A percentile compares a stretch with the other conserved stretches of the same genome.
phyloP scores from a whole-genome alignment of 345 rosid species.

The Corchorus capsularis region DNA sequence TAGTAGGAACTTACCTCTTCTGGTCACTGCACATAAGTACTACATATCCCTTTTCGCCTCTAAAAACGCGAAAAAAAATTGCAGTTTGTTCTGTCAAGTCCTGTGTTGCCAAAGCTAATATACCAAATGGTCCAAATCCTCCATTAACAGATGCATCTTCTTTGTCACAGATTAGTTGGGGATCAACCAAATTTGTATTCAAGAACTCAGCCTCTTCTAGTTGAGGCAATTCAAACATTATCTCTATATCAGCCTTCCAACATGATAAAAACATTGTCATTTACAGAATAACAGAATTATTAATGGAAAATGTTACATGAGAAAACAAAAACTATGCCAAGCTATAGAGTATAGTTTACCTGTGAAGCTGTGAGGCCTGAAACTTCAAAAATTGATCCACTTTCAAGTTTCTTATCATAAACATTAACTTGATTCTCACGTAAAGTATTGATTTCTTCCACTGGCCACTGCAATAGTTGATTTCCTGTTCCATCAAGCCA shows the following conservation, averaged over 20 bases:
- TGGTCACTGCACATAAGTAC: conserved; percentile 69
- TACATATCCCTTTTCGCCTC: conserved; percentile 28
- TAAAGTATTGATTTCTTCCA: conserved; percentile 54
- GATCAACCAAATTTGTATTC: conserved; percentile 33
- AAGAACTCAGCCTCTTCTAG: conserved; percentile 37
- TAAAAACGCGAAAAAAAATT: conserved; percentile 57
- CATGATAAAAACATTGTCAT: conserved; percentile 1
- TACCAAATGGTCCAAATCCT: conserved; percentile 63
- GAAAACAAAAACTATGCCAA: neutral
- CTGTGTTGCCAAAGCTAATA: conserved; percentile 55
- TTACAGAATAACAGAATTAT: neutral
- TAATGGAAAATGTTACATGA: neutral
- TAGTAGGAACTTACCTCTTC: conserved; percentile 36
- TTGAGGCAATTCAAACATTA: conserved; percentile 42
- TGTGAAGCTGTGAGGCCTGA: conserved; percentile 53
- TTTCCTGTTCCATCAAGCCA: conserved; percentile 59
- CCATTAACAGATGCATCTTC: conserved; percentile 36
- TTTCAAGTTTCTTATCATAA: conserved; percentile 23
- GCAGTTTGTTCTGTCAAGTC: conserved; percentile 63
- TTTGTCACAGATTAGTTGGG: conserved; percentile 45
- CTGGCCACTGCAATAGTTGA: conserved; percentile 67
- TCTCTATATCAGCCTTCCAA: conserved; percentile 57
- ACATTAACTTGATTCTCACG: conserved; percentile 35
- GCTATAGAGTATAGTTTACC: conserved; percentile 24
- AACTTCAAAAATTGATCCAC: conserved; percentile 45